Base-by-base conservation (phyloP, 129 eudicot species). In the Helianthus tuberosus region DNA sequence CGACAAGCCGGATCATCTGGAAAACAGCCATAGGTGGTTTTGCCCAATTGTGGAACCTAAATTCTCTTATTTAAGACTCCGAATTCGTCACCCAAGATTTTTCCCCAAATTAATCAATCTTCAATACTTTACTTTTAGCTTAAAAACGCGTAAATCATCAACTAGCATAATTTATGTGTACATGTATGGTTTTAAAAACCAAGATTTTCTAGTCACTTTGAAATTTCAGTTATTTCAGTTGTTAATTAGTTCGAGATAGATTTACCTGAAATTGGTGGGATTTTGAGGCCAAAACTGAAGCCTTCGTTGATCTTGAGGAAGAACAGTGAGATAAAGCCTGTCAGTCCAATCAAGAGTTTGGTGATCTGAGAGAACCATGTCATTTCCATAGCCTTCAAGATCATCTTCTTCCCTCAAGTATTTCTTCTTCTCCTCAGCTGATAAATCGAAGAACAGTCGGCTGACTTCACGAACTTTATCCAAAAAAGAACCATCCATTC, bases 301-400 rank as follows among this genome's bases (percentile, higher is more conserved):
- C 66, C 80, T 84, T 55, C 77, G 71, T 47, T 74, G 72, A 68
- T 78, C 68, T 38, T 84, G 78, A 8, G 96, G 96, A 17, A 55
- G 35, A 5, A 69, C 68, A 14, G 35, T 8, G 8, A 89, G 84
- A 57, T 70, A 86, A 63, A 86, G 69, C 15, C 96, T 64, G 59
- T 89, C 92, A 3, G 27, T 77, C 92, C 92, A 84, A 68, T 89
- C 92, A 55, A 89, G 77, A 55, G 82, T 73, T 50, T 89, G 89
- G 0, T 78, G 39, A 59, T 86, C 87, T 0, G 82, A 84, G 20
- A 79, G 43, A 58, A 89, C 77, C 47, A 41, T 74, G 29, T 89
- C 96, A 58, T 77, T 84, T 3, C 96, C 96, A 66, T 89, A 89
- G 23, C 96, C 96, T 64, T 89, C 86, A 68, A 70, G 3, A 35